A percentile compares a stretch with the other conserved stretches of the same genome.
phyloP scores from a whole-genome alignment of 1,284 basidiomycete species.

The Tilletiopsis washingtonensis region DNA sequence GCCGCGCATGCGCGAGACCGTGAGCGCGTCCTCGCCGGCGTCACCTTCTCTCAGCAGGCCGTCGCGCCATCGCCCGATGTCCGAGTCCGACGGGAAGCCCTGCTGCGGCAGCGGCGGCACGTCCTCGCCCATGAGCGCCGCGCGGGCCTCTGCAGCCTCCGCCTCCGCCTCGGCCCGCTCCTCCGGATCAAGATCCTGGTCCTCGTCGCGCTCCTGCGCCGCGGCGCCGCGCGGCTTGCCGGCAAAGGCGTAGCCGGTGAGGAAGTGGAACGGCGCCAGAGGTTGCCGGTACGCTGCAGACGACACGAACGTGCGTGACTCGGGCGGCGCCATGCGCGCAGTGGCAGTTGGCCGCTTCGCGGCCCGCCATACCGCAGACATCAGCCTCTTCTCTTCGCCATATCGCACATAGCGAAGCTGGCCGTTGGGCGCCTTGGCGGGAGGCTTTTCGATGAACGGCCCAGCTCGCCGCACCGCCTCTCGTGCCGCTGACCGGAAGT shows the following conservation, averaged over 20 bases:
- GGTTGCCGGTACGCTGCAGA: too few species aligned
- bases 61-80: constrained; percentile 67
- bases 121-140: too few species aligned
- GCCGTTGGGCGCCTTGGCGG: not conserved
- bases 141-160: not conserved
- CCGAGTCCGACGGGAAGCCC: constrained; percentile 59
- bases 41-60: constrained; percentile 52
- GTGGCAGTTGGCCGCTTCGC: too few species aligned
- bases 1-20: constrained; percentile 57
- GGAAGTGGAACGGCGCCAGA: constrained; percentile 65
- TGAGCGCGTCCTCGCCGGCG: constrained; percentile 50
- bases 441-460: too few species aligned
- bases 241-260: constrained; percentile 68
- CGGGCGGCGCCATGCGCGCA: not conserved
- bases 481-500: constrained; percentile 27
- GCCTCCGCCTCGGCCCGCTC: constrained; percentile 11
- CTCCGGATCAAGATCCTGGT: too few species aligned
- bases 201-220: constrained; percentile 2
- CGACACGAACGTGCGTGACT: constrained; percentile 36
- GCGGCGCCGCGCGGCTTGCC: constrained; percentile 56
- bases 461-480: constrained; percentile 12
- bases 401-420: too few species aligned
- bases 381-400: too few species aligned
- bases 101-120: constrained; percentile 46
- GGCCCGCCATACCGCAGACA: too few species aligned